A percentile compares a stretch with the other conserved stretches of the same genome.
Conservation (phyloP, 1,284 basidiomycete genomes). For the Ceratobasidium sp. region DNA sequence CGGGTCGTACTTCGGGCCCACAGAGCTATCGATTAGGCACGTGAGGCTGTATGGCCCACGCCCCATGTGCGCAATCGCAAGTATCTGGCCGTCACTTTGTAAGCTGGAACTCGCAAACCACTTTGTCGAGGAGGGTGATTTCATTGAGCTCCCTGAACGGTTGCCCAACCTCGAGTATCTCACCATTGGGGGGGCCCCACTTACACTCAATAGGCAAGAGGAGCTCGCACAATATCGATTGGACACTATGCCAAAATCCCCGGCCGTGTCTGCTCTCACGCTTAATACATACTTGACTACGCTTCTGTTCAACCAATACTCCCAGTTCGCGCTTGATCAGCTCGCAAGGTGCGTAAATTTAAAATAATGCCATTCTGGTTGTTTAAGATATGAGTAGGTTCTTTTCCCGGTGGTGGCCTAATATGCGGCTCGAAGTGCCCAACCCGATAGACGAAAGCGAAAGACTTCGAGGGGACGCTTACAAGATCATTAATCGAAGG, state of each 20-base stretch:
- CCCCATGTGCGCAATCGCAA: background rate
- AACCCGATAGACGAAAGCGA: background rate
- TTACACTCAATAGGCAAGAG: background rate
- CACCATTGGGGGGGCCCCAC: background rate
- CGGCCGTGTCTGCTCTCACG: background rate
- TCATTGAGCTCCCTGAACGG: background rate
- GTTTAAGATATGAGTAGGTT: background rate
- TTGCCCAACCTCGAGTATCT: background rate
- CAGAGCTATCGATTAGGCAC: background rate
- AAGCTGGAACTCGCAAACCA: background rate
- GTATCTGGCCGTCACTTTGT: background rate
- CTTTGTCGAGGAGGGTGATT: background rate
- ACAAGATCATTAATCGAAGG: background rate
- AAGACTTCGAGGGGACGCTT: background rate
- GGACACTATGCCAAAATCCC: background rate
- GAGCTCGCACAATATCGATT: background rate
- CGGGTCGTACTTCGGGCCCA: background rate
- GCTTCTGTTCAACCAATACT: background rate
- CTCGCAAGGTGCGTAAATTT: background rate
- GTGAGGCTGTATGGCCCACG: background rate
- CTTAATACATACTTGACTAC: background rate
- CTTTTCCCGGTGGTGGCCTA: conserved; percentile 11
- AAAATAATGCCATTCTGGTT: background rate
- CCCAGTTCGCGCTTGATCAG: background rate
- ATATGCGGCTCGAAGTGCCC: background rate